These are phyloP conservation scores for Ceratocystis papillata DNA, from an alignment of 2,329 filamentous ascomycete genomes.

Conservation along the genomic window DNA sequence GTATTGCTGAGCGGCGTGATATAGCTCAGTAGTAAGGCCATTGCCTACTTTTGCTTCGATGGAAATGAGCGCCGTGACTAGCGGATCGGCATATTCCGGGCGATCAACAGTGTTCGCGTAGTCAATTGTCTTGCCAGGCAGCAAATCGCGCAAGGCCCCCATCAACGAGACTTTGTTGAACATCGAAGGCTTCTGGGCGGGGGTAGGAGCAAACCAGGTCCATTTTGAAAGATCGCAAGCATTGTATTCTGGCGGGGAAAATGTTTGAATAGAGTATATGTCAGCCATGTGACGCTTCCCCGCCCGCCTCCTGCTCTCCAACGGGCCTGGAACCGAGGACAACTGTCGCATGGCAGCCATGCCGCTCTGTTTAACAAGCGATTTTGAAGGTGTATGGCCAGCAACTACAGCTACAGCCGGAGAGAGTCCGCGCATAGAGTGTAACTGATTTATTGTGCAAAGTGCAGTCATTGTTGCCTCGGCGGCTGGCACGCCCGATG, in stretches of 20 bases:
- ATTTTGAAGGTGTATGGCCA: background rate
- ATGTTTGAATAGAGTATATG: constrained; percentile 34
- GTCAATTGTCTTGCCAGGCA: background rate
- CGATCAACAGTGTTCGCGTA: constrained; percentile 18
- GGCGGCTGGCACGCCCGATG: background rate
- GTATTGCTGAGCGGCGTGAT: constrained; percentile 12
- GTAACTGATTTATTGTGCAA: background rate
- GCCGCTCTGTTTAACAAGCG: background rate
- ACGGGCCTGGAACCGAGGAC: constrained; percentile 41
- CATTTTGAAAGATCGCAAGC: constrained; percentile 38
- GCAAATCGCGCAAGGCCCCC: background rate
- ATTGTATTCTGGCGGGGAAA: constrained; percentile 33
- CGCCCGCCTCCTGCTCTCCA: constrained; percentile 44
- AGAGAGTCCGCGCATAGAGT: background rate
- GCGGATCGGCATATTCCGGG: constrained; percentile 14
- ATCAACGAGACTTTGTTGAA: background rate
- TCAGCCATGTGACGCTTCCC: constrained; percentile 46
- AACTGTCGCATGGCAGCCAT: constrained; percentile 28
- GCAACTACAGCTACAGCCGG: background rate
- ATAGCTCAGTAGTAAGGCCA: constrained; percentile 15
- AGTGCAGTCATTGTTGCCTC: background rate
- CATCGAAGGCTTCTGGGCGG: constrained; percentile 1
- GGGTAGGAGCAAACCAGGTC: constrained; percentile 43
- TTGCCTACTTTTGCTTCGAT: constrained; percentile 13
- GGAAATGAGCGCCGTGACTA: constrained; percentile 4